Evolutionary conservation across 345 rosid species (phyloP), one percentile per base, ranked within the genome.

Genomic region (Clausena lansium): DNA sequence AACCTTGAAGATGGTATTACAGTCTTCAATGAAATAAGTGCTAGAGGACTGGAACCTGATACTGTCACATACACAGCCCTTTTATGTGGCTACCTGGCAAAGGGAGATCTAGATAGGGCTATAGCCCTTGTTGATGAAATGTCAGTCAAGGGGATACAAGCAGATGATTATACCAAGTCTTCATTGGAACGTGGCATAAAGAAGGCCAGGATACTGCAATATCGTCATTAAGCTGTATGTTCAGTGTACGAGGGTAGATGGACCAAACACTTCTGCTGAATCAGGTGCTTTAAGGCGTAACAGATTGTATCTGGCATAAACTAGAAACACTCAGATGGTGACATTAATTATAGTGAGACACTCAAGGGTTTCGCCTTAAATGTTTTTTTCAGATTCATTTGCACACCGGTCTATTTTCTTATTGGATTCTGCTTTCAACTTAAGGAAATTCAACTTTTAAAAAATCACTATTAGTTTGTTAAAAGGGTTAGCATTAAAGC

Each of bases 21-120:
- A 20, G 76, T 89, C 45, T 87, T 89, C 50, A 45, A 76, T 76
- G 81, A 79, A 80, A 89, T 45, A 45, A 45, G 50, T 45, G 50
- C 11, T 11, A 45, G 50, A 45, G 50, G 50, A 45, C 50, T 45
- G 68, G 69, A 84, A 79, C 97, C 98, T 57, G 95, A 95, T 87
- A 79, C n/a, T 25, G 89, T 82, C 67, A 79, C 94, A 15, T 92
- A 87, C 79, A 82, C 87, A 9, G 84, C 87, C 80, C 93, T 93
- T 65, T 76, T 95, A 71, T 83, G 78, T 70, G 90, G 88, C 45
- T 86, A 73, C 80, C 82, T 75, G 58, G 81, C 82, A 39, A 38
- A 74, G 71, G 92, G 94, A 76, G 80, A 79, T 75, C 27, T 85
- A n/a, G 80, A 82, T 65, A 85, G 81, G 81, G 91, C 90, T 81